Evolutionary conservation across 352 stramenopile species (phyloP), one percentile per base, ranked within the genome.

Genomic region (Phytophthora nicotianae): DNA sequence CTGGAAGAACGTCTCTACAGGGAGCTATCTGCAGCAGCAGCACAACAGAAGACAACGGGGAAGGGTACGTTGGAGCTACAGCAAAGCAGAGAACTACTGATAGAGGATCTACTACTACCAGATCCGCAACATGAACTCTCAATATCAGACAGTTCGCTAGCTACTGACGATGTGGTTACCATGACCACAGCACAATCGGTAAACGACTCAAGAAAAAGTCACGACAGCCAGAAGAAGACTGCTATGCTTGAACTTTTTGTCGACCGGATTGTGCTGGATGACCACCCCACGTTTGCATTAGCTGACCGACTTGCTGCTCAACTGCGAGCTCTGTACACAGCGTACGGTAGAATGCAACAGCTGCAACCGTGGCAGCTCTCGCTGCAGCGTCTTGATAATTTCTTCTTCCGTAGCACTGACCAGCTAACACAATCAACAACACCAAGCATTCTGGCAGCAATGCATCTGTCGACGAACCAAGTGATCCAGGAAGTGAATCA

Each of bases 251-350:
- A 91, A 52, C 62, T 93, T 43, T 70, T 58, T 10, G 62, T 93
- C 8, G 72, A 85, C 37, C 67, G 64, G 2, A 56, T 96, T 43
- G 75, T 88, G 23, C 70, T 96, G 14, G 81, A 95, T 32, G 89
- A 97, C 50, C 83, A 97, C 57, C 70, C 53, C 3, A 61, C 67
- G 5, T 95, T 96, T 53, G 59, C 72, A 20, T 59, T 91, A 1
- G 73, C 77, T 21, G 89, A 96, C 33, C 73, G 83, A 41, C 47
- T 94, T n/a, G 60, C 72, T 19, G 73, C 79, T 11, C 78, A 92
- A 58, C 43, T 97, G 7, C 76, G 79, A 7, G 72, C 74, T 21
- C 62, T 91, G 5, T 83, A 85, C 29, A 56, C 62, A 2, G 74
- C 78, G 1, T 95, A 95, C 52, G 68, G 58, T 21, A 60, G 74